Evolutionary conservation across 306 rosid species (phyloP).

Genomic region (Lagenaria siceraria): DNA sequence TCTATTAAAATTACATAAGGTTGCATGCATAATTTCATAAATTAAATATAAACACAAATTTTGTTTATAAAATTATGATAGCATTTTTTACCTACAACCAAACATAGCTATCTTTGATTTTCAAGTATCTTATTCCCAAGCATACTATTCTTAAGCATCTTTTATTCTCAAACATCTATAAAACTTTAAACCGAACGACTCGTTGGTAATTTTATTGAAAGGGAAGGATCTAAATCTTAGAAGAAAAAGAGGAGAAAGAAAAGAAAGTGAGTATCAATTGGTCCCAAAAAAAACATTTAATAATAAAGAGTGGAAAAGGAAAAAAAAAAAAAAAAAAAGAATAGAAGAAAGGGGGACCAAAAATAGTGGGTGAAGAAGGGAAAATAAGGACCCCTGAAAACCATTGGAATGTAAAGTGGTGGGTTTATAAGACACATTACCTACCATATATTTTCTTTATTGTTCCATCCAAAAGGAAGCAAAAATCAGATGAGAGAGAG

Average conservation of each 20-base stretch:
- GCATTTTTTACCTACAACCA: no score
- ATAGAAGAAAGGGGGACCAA: neutral
- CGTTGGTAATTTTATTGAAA: neutral
- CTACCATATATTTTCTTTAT: neutral
- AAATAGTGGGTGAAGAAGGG: neutral
- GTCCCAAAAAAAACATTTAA: neutral
- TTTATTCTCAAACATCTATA: no score
- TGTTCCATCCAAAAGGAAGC: neutral
- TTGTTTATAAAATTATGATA: no score
- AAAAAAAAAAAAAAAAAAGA: no score
- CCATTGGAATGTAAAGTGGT: slow-evolving; percentile 10
- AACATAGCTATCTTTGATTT: no score
- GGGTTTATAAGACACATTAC: slow-evolving; percentile 10
- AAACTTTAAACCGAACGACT: no score
- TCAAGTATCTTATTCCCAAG: no score
- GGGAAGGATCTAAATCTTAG: neutral
- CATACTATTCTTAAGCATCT: no score
- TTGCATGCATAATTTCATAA: no score
- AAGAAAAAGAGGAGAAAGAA: neutral
- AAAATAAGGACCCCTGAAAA: neutral
- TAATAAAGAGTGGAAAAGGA: slow-evolving; percentile 3
- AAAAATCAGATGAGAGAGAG: neutral
- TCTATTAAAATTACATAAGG: no score
- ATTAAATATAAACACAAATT: no score
- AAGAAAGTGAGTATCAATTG: neutral